Base-by-base conservation (phyloP, 179 eudicot species). In the Spergularia azorica region DNA sequence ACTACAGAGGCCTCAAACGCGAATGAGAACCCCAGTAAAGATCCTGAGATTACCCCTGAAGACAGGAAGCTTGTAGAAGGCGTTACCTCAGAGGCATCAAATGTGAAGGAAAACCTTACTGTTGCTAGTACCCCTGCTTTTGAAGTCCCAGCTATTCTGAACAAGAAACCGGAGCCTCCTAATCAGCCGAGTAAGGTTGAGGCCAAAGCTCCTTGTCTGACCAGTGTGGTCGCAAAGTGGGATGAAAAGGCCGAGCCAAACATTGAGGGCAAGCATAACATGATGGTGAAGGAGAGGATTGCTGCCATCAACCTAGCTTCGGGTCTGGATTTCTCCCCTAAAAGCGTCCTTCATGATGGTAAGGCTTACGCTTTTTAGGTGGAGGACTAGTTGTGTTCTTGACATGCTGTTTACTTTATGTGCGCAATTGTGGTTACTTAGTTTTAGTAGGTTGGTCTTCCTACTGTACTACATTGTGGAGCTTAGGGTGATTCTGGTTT, bases 281-380 rank as follows among this genome's bases (percentile, higher is more conserved):
- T 63, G 20, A 50, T 63, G n/a, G 63, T 71, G 70, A 80, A 77
- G 12, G 76, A 83, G 39, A 59, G 65, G 20, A 48, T 59, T 58
- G 59, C 57, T 71, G 79, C 71, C 17, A 72, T 57, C n/a, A 64
- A 56, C 20, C 72, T 26, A 9, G 43, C 84, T 50, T 68, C 77
- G 15, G 82, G 83, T 39, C 71, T 84, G 75, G 84, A 84, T 59
- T 80, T 82, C 70, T 89, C 88, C 18, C 85, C 90, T 0, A 83
- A 81, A 54, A 89, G 82, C 57, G 86, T 86, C 70, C 89, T 84
- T 76, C 83, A 79, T 71, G 77, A 82, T 62, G 82, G 86, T 86
- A 67, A 11, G 67, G 69, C 50, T 21, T 54, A 63, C 17, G n/a
- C 26, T 65, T 57, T 43, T 3, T 51, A 6, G 2, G 14, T 72